Conservation (phyloP, 1,284 basidiomycete genomes). For the Salmacisia buchloeana region DNA sequence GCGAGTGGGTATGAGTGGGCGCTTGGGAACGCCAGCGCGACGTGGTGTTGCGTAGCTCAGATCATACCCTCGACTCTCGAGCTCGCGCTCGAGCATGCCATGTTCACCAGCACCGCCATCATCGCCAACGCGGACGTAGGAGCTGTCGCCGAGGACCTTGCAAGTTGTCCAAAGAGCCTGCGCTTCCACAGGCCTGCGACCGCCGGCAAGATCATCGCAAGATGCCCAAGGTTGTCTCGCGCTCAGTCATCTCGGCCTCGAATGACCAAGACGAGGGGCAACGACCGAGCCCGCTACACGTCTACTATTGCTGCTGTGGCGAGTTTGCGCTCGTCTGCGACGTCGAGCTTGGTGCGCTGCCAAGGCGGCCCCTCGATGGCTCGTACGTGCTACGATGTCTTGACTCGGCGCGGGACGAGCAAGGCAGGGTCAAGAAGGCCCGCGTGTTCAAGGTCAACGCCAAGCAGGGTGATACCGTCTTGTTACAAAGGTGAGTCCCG, state of each 20-base stretch:
- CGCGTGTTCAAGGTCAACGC: slow-evolving; percentile 42
- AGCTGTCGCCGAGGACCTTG: too few species aligned
- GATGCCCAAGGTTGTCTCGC: slow-evolving; percentile 7
- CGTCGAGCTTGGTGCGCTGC: slow-evolving; percentile 18
- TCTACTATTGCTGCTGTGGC: slow-evolving; percentile 47
- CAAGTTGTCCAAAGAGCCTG: too few species aligned
- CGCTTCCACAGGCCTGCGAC: too few species aligned
- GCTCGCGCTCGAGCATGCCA: too few species aligned
- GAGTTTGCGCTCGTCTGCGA: slow-evolving; percentile 44
- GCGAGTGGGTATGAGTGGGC: too few species aligned
- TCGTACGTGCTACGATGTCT: slow-evolving; percentile 32
- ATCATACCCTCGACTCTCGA: too few species aligned
- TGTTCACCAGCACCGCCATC: too few species aligned
- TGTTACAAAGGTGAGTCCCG: slow-evolving; percentile 14
- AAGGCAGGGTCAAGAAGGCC: slow-evolving; percentile 19
- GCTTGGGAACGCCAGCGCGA: too few species aligned
- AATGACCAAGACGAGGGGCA: not conserved
- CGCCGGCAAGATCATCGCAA: too few species aligned
- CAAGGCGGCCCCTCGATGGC: slow-evolving; percentile 34
- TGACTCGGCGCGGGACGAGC: slow-evolving; percentile 24
- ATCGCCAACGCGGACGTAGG: too few species aligned
- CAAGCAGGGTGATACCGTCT: slow-evolving; percentile 29
- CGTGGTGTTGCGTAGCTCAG: too few species aligned
- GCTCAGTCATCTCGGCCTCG: slow-evolving; percentile 7
- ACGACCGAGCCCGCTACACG: slow-evolving; percentile 7